Percentiles rank a stretch among this genome's conserved stretches.
Evolutionary conservation across 345 rosid species (phyloP).

Genomic region (Populus alba): DNA sequence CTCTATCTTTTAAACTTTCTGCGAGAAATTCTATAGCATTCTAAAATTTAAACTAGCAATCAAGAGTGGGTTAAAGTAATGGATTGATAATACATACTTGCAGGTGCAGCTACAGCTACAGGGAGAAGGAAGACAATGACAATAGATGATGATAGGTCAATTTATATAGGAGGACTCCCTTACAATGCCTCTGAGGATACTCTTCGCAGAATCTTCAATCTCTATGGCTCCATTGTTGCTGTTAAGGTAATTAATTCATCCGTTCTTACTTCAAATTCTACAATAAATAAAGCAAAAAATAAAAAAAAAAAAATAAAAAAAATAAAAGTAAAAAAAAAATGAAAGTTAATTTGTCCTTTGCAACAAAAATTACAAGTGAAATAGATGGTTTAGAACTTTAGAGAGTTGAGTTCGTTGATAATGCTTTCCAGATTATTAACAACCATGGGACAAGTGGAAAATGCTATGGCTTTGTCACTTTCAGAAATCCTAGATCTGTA

Average conservation of each 20-base stretch:
- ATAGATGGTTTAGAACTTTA: not conserved
- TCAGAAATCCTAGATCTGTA: conserved; percentile 69
- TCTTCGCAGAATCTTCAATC: conserved; percentile 57
- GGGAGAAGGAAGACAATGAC: conserved; percentile 43
- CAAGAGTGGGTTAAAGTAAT: too few relatives aligned
- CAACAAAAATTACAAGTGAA: too few relatives aligned
- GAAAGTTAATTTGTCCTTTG: too few relatives aligned
- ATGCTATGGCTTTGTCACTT: conserved; percentile 85
- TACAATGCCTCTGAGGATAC: conserved; percentile 62
- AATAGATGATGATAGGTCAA: conserved; percentile 75
- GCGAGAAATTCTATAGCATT: not conserved
- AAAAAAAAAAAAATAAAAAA: too few relatives aligned
- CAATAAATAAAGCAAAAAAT: too few relatives aligned
- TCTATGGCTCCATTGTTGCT: conserved; percentile 64
- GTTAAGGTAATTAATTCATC: conserved; percentile 49
- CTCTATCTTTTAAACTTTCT: not conserved
- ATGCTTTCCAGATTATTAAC: conserved; percentile 57
- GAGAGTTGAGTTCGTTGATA: not conserved
- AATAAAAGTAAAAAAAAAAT: too few relatives aligned
- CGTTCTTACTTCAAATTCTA: not conserved
- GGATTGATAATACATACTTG: too few relatives aligned
- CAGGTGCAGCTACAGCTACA: too few relatives aligned
- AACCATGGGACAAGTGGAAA: conserved; percentile 70
- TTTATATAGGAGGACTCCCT: conserved; percentile 89
- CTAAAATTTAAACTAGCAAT: too few relatives aligned